A percentile compares a stretch with the other conserved stretches of the same genome.
Conservation (phyloP, 768 basidiomycete genomes). For the Mycena indigotica region DNA sequence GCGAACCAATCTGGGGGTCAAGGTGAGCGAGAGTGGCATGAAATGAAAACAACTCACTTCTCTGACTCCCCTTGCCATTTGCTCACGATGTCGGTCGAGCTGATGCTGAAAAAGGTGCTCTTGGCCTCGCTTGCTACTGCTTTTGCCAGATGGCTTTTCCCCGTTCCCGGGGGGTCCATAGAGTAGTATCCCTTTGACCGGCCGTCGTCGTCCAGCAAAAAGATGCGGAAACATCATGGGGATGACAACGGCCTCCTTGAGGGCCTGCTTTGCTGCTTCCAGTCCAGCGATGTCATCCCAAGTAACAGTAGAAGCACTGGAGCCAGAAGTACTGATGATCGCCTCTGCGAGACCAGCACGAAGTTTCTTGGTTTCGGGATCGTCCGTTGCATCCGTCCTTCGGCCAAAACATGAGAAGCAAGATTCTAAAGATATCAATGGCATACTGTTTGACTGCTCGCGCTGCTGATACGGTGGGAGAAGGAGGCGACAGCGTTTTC, state of each 20-base stretch:
- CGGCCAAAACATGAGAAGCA: too few species aligned
- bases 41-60: constrained; percentile 45
- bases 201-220: constrained; percentile 86
- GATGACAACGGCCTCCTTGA: constrained; percentile 84
- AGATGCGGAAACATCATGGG: constrained; percentile 86
- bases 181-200: constrained; percentile 76
- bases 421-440: not conserved
- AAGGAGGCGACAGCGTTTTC: constrained; percentile 56
- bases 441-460: not conserved
- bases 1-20: constrained; percentile 61
- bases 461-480: constrained; percentile 44
- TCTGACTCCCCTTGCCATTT: constrained; percentile 90
- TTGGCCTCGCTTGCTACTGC: constrained; percentile 87
- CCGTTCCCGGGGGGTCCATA: constrained; percentile 83
- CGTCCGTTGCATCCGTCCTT: constrained; percentile 54
- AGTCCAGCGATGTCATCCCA: constrained; percentile 88
- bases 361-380: constrained; percentile 79
- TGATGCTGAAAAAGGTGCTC: constrained; percentile 83
- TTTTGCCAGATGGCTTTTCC: constrained; percentile 80
- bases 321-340: constrained; percentile 66
- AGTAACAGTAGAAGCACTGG: constrained; percentile 78
- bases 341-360: constrained; percentile 71
- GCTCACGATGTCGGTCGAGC: constrained; percentile 76
- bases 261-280: constrained; percentile 72
- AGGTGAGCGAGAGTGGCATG: not conserved